Evolutionary conservation across 2,329 filamentous ascomycete species (phyloP).

Genomic region (Fusarium secorum): DNA sequence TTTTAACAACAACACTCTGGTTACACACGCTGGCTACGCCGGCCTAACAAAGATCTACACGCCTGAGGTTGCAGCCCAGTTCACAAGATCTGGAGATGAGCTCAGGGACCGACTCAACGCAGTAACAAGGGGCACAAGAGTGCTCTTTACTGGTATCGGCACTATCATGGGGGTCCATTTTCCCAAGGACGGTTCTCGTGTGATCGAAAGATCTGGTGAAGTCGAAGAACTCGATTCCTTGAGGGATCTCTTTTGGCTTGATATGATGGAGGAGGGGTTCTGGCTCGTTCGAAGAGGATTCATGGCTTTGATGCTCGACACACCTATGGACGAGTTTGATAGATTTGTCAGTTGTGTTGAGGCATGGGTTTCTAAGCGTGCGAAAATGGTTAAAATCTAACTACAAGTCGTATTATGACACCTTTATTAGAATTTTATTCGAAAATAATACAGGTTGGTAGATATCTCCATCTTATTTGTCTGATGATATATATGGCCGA

Average conservation of each 20-base stretch:
- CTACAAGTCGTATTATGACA: no score
- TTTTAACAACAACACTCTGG: conserved; percentile 72
- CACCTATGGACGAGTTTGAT: conserved; percentile 51
- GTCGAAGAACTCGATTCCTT: conserved; percentile 45
- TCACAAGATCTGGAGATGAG: conserved; percentile 45
- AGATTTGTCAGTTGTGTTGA: conserved; percentile 50
- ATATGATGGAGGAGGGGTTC: conserved; percentile 55
- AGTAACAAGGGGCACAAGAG: conserved; percentile 46
- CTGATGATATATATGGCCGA: background rate
- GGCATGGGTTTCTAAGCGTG: conserved; percentile 45
- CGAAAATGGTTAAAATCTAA: conserved; percentile 25
- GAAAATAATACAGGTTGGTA: background rate
- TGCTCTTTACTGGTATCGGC: conserved; percentile 51
- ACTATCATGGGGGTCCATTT: conserved; percentile 51
- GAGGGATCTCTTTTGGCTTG: conserved; percentile 55
- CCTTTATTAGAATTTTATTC: background rate
- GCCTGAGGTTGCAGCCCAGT: conserved; percentile 41
- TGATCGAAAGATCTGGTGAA: conserved; percentile 42
- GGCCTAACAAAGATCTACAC: conserved; percentile 50
- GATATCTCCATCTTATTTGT: background rate
- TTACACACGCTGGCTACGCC: conserved; percentile 63
- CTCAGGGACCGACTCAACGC: conserved; percentile 44
- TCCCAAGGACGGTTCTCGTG: conserved; percentile 40
- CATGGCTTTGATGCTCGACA: conserved; percentile 51
- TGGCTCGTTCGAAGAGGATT: conserved; percentile 54